A percentile compares a stretch with the other conserved stretches of the same genome.
Conservation (phyloP, 257 asterid species). For the Agastache rugosa region DNA sequence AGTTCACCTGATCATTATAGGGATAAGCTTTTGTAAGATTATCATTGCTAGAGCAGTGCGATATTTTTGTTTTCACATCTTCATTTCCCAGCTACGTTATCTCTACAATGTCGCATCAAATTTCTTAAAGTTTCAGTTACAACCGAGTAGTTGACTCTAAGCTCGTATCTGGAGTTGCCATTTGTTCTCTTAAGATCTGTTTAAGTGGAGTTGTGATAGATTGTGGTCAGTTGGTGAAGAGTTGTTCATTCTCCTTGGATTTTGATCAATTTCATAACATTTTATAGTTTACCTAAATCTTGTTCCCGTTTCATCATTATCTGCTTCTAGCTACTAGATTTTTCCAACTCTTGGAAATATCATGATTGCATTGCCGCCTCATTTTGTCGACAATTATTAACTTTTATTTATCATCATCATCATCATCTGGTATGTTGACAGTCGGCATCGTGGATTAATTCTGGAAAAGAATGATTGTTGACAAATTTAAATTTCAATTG, state of each 20-base stretch:
- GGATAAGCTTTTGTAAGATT: constrained; percentile 43
- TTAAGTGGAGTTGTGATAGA: constrained; percentile 6
- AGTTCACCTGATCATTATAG: constrained; percentile 20
- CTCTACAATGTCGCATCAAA: neutral
- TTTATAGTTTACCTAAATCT: neutral
- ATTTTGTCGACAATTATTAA: too few relatives aligned
- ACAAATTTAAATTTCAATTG: too few relatives aligned
- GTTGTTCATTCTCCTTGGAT: neutral
- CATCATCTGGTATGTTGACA: too few relatives aligned
- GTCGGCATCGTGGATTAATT: too few relatives aligned
- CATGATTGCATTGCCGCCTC: too few relatives aligned
- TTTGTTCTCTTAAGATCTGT: neutral
- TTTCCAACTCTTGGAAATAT: too few relatives aligned
- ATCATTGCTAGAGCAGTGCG: constrained; percentile 14
- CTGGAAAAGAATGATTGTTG: neutral
- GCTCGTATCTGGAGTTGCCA: neutral
- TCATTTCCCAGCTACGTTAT: constrained; percentile 5
- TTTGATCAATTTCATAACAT: neutral
- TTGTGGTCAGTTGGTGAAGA: neutral
- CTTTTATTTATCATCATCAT: too few relatives aligned
- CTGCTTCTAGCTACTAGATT: neutral
- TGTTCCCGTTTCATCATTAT: neutral
- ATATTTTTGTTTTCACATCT: constrained; percentile 30
- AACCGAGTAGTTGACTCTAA: neutral
- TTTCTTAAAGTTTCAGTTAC: constrained; percentile 14